These are phyloP conservation scores for Psilocybe azurescens DNA, from an alignment of 768 basidiomycete species.

Conservation along the genomic window DNA sequence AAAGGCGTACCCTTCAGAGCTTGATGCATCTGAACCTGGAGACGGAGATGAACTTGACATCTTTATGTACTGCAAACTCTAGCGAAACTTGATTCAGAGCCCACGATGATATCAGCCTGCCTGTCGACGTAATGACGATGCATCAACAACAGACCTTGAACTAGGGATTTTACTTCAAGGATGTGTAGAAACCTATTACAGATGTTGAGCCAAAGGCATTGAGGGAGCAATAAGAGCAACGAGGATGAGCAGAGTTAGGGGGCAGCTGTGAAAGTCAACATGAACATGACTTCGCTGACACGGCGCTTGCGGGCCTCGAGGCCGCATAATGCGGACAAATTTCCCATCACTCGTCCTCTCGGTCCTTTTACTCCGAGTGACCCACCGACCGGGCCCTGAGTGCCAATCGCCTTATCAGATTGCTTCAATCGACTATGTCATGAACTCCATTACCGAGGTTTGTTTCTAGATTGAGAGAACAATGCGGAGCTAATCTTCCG, in stretches of 20 bases:
- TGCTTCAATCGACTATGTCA: background rate
- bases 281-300: slow-evolving; percentile 12
- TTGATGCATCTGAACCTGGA: slow-evolving; percentile 27
- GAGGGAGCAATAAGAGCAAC: background rate
- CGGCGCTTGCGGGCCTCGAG: slow-evolving; percentile 24
- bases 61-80: background rate
- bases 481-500: background rate
- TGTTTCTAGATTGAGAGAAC: background rate
- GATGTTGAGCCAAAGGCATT: background rate
- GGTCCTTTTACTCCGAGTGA: background rate
- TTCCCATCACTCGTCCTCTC: slow-evolving; percentile 1
- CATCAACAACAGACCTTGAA: background rate
- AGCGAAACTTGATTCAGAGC: background rate
- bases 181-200: background rate
- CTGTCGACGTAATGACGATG: background rate
- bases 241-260: slow-evolving; percentile 5
- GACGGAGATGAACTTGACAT: slow-evolving; percentile 25
- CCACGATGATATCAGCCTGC: slow-evolving; percentile 1
- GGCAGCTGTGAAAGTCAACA: slow-evolving; percentile 19
- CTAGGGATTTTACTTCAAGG: background rate
- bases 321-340: slow-evolving; percentile 15
- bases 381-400: background rate
- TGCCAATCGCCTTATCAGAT: background rate
- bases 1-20: slow-evolving; percentile 25
- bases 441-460: background rate